Conservation (phyloP, 106 monocot species). For the Hemerocallis citrina region DNA sequence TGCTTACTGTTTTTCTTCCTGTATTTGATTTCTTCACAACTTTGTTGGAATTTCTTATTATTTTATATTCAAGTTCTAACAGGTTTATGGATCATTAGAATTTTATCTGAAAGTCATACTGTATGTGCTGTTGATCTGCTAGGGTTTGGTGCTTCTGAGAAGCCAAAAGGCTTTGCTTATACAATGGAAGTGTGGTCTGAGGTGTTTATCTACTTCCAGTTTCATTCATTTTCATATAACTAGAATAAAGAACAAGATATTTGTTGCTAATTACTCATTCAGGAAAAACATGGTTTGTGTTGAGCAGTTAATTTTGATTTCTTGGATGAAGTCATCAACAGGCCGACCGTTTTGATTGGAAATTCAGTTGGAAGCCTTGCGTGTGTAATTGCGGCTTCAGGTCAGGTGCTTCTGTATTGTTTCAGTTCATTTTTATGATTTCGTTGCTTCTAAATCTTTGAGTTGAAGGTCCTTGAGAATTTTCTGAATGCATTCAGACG, state of each 20-base stretch:
- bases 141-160: slow-evolving; percentile 87
- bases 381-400: slow-evolving; percentile 93
- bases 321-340: slow-evolving; percentile 65
- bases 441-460: not conserved
- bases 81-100: slow-evolving; percentile 82
- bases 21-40: too few species aligned
- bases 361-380: slow-evolving; percentile 98
- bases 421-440: too few species aligned
- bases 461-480: too few species aligned
- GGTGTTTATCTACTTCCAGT: slow-evolving; percentile 19
- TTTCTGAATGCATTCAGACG: too few species aligned
- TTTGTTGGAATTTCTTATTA: too few species aligned
- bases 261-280: not conserved
- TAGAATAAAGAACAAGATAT: too few species aligned
- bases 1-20: too few species aligned
- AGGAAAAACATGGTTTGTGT: not conserved
- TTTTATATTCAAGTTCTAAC: too few species aligned
- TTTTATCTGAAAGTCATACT: slow-evolving; percentile 53
- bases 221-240: not conserved
- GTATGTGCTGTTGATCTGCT: slow-evolving; percentile 83
- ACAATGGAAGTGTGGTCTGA: slow-evolving; percentile 88
- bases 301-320: slow-evolving; percentile 89
- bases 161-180: slow-evolving; percentile 71
- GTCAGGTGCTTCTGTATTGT: slow-evolving; percentile 12
- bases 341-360: slow-evolving; percentile 74